Evolutionary conservation across 2,329 filamentous ascomycete species (phyloP), one percentile per base, ranked within the genome.

Genomic region (Exophiala sideris): DNA sequence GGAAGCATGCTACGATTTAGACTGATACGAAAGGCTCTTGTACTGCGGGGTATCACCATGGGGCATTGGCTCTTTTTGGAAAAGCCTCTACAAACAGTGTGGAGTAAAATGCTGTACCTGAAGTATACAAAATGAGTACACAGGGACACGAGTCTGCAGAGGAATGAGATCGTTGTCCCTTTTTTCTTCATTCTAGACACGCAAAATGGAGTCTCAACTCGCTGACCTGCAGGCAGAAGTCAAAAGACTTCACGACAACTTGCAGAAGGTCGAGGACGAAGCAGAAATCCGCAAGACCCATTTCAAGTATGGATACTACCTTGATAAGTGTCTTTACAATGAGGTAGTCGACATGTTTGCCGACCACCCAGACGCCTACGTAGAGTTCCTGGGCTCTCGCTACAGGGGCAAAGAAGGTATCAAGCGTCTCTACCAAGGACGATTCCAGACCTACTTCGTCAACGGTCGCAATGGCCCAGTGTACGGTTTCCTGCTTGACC

Each of bases 281-380:
- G 75, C 77, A 34, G 76, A 81, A 59, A 73, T 81, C 44, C 75
- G 77, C 52, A 81, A 80, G 63, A 72, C 77, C 2, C 79, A 82
- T 62, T 79, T 78, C 70, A 81, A 78, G 56, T 82, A 82, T 65
- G 79, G 79, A 21, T 82, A 82, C 65, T 82, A 82, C 63, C 70
- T 82, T 21, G 79, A 82, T 68, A 82, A 82, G 59, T 82, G 79
- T 56, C 70, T 82, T 1, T 82, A 81, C 67, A 74, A 80, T 58
- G 77, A 82, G 69, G 78, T 76, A 5, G 71, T 74, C 11, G 70
- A 75, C 47, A 76, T 82, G 64, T 82, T 75, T 65, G 70, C 79
- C 9, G 71, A 81, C 65, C 73, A 79, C 54, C 75, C 76, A 0
- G 78, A 79, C 50, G 75, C 78, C 16, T 80, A 76, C 59, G 78